Conservation (phyloP, 1,284 basidiomycete species). For the Trichosporon coremiiforme region DNA sequence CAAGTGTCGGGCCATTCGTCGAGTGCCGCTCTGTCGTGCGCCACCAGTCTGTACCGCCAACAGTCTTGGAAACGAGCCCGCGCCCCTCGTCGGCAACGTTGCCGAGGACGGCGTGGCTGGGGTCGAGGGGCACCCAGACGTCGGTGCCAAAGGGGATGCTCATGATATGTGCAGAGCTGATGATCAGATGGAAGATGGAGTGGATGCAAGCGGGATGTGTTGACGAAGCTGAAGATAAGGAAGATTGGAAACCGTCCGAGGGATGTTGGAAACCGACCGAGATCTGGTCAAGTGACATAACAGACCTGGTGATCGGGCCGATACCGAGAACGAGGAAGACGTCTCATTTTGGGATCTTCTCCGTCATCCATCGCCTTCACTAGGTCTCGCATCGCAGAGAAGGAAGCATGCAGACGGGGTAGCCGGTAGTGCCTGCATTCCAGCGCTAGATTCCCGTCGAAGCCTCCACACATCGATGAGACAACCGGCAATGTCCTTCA, state of each 20-base stretch:
- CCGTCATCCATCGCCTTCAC: not conserved
- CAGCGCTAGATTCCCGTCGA: too few species aligned
- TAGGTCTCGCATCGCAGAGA: too few species aligned
- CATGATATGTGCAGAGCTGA: not conserved
- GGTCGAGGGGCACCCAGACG: conserved; percentile 25
- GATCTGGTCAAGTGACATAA: not conserved
- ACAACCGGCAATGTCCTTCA: too few species aligned
- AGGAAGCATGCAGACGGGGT: too few species aligned
- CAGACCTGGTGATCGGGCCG: not conserved
- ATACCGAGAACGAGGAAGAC: not conserved
- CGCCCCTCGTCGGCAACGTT: conserved; percentile 12
- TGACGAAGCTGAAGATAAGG: not conserved
- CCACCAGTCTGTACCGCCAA: conserved; percentile 43
- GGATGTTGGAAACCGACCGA: not conserved
- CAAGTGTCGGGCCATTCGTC: conserved; percentile 33
- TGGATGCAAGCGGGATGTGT: not conserved
- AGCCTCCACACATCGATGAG: not conserved
- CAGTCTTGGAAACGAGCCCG: conserved; percentile 14
- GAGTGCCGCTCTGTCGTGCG: conserved; percentile 33
- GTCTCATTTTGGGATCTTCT: not conserved
- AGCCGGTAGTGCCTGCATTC: too few species aligned
- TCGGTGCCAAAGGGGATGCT: conserved; percentile 23
- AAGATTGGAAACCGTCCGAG: not conserved
- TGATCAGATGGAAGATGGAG: not conserved
- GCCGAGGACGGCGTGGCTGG: conserved; percentile 14